phyloP scores from a whole-genome alignment of 257 asterid species.

The Craterostigma plantagineum region DNA sequence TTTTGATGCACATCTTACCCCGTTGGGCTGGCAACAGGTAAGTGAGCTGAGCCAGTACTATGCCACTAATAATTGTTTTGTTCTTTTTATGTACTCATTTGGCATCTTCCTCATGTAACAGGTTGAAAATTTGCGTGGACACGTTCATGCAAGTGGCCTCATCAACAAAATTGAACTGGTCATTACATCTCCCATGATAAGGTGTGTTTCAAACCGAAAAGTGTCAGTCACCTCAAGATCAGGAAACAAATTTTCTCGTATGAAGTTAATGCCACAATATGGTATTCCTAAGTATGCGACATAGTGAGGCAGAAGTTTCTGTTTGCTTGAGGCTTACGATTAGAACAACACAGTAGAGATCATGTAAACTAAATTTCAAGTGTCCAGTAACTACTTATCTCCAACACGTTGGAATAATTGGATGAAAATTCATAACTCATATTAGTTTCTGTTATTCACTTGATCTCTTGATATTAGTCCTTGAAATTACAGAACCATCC shows the following conservation, averaged over 20 bases:
- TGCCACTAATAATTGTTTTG: background rate
- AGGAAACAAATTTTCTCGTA: background rate
- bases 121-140: constrained; percentile 83
- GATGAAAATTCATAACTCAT: constrained; percentile 6
- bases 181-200: constrained; percentile 76
- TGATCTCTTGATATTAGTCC: constrained; percentile 9
- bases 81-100: too few species aligned
- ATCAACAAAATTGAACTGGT: constrained; percentile 63
- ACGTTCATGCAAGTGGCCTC: constrained; percentile 64
- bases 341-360: too few species aligned
- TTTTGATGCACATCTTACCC: constrained; percentile 88
- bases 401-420: too few species aligned
- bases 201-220: too few species aligned
- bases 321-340: too few species aligned
- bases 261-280: background rate
- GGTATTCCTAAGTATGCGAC: too few species aligned
- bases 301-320: too few species aligned
- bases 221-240: background rate
- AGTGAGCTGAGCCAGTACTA: constrained; percentile 7
- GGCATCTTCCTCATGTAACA: too few species aligned
- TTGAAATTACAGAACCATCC: constrained; percentile 48
- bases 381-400: too few species aligned
- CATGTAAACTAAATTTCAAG: too few species aligned
- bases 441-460: too few species aligned
- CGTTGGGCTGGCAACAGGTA: constrained; percentile 89